These are phyloP conservation scores for Boehmeria nivea DNA, from an alignment of 306 rosid genomes.

Conservation along the genomic window DNA sequence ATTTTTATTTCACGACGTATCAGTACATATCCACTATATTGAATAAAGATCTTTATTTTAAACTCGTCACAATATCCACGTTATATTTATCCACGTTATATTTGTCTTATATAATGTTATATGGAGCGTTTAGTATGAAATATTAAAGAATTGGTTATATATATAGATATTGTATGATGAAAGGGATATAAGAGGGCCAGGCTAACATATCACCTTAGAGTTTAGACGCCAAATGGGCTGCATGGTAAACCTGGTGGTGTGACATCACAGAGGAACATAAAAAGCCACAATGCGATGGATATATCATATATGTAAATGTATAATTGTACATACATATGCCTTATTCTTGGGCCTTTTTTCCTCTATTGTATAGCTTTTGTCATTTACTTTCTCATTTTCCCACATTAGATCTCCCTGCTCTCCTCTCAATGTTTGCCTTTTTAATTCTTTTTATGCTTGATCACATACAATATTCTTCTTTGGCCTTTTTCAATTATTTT, in stretches of 20 bases:
- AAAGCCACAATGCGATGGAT: neutral
- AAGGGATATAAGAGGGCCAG: too few relatives aligned
- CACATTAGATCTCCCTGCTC: slow-evolving; percentile 20
- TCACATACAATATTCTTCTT: neutral
- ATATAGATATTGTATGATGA: too few relatives aligned
- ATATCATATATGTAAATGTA: neutral
- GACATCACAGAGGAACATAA: slow-evolving; percentile 13
- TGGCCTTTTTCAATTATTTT: neutral
- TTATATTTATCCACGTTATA: too few relatives aligned
- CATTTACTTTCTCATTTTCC: slow-evolving; percentile 18
- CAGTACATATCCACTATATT: too few relatives aligned
- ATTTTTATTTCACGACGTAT: too few relatives aligned
- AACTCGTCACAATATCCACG: too few relatives aligned
- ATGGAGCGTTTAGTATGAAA: too few relatives aligned
- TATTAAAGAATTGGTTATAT: too few relatives aligned
- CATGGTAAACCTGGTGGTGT: slow-evolving; percentile 10
- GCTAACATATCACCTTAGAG: too few relatives aligned
- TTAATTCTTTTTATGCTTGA: slow-evolving; percentile 19
- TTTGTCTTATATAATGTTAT: too few relatives aligned
- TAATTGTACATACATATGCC: slow-evolving; percentile 10
- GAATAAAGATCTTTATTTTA: too few relatives aligned
- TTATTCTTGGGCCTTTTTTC: slow-evolving; percentile 6
- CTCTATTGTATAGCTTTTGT: neutral
- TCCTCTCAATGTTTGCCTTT: slow-evolving; percentile 21
- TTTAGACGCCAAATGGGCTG: neutral